Conservation (phyloP, 176 grass and related monocot species). For the Triticum urartu region DNA sequence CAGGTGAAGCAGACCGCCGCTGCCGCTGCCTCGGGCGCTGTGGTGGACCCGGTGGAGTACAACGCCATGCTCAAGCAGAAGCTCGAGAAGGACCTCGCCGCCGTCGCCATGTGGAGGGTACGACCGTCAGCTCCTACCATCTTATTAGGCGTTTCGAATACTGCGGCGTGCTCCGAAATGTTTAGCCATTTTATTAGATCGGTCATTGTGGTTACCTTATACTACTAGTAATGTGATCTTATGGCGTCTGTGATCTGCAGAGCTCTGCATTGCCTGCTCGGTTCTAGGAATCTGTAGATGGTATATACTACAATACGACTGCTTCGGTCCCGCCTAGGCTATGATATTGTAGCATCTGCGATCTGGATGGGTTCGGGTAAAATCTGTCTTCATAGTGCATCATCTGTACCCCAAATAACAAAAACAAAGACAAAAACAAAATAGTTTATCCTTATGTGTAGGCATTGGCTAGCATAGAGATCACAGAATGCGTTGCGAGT, state of each 20-base stretch:
- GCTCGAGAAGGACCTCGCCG: slow-evolving; percentile 85
- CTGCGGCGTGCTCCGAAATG: background rate
- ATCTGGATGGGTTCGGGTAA: background rate
- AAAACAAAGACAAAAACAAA: too few species aligned
- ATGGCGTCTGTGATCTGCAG: background rate
- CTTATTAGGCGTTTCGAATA: background rate
- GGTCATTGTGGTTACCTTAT: background rate
- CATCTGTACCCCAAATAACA: too few species aligned
- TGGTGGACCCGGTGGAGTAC: slow-evolving; percentile 68
- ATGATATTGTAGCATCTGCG: background rate
- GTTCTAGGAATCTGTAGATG: background rate
- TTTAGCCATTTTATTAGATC: background rate
- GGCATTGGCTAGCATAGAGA: background rate
- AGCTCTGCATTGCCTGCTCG: background rate
- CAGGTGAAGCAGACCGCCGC: background rate
- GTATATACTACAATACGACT: background rate
- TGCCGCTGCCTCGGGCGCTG: background rate
- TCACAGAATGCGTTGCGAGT: background rate
- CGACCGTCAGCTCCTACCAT: background rate
- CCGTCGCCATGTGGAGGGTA: slow-evolving; percentile 91
- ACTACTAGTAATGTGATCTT: background rate
- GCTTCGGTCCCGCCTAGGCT: too few species aligned
- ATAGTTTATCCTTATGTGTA: background rate
- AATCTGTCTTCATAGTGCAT: background rate
- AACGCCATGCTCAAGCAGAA: slow-evolving; percentile 83